Conservation (phyloP, 202 grass and related monocot genomes). For the Hordeum pubiflorum region DNA sequence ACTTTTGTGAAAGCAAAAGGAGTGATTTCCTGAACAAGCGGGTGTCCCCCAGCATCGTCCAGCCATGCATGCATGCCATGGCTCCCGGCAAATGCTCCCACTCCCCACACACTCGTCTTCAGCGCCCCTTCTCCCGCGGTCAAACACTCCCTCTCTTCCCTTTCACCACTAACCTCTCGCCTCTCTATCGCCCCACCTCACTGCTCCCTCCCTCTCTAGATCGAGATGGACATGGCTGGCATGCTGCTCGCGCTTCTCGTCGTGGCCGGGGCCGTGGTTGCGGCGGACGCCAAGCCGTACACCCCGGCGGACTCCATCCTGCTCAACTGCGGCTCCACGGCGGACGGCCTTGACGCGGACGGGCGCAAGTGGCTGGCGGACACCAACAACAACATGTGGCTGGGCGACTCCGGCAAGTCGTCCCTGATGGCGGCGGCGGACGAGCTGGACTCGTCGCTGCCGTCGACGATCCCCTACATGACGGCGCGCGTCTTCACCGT, state of each 20-base stretch:
- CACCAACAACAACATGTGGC: slow-evolving; percentile 34
- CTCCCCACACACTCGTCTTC: slow-evolving; percentile 15
- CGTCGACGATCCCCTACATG: slow-evolving; percentile 78
- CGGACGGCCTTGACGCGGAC: slow-evolving; percentile 46
- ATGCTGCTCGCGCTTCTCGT: slow-evolving; percentile 9
- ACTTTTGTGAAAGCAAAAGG: neutral
- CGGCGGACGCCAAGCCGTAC: slow-evolving; percentile 19
- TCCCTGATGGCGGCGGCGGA: slow-evolving; percentile 41
- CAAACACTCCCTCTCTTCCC: neutral
- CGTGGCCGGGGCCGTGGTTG: neutral
- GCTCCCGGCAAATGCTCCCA: slow-evolving; percentile 27
- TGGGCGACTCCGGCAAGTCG: slow-evolving; percentile 43
- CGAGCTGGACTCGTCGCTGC: slow-evolving; percentile 51
- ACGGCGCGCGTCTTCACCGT: slow-evolving; percentile 65
- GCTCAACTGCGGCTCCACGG: slow-evolving; percentile 57
- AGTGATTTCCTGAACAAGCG: slow-evolving; percentile 2
- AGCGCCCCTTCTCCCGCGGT: slow-evolving; percentile 9
- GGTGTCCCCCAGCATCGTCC: neutral
- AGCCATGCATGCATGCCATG: neutral
- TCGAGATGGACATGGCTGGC: neutral
- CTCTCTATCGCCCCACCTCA: neutral
- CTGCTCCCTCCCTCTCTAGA: neutral
- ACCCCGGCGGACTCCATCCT: slow-evolving; percentile 38
- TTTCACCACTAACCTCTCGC: neutral
- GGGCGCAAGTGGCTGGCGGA: slow-evolving; percentile 62